Conservation (phyloP, 129 eudicot genomes). For the Flaveria trinervia region DNA sequence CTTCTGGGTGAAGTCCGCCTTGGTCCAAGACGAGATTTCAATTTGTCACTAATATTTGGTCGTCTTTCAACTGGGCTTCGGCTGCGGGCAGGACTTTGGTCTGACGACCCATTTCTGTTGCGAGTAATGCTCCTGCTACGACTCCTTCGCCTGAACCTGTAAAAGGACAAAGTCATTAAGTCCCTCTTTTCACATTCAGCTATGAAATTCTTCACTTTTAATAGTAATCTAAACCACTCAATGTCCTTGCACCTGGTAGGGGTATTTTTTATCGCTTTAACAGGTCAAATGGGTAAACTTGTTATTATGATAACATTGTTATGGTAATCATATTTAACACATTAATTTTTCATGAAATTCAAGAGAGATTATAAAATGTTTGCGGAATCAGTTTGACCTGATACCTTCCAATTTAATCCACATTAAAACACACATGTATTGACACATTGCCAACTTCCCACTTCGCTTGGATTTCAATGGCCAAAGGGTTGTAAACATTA, state of each 20-base stretch:
- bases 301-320: not conserved
- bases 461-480: not conserved
- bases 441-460: not conserved
- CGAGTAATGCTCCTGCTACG: constrained; percentile 68
- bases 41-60: constrained; percentile 59
- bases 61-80: constrained; percentile 56
- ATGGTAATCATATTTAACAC: not conserved
- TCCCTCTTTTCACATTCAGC: not conserved
- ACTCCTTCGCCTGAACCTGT: constrained; percentile 66
- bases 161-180: constrained; percentile 3
- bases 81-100: constrained; percentile 68
- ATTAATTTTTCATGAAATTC: not conserved
- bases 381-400: not conserved
- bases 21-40: constrained; percentile 87
- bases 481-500: not conserved
- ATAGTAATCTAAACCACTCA: not conserved
- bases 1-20: constrained; percentile 42
- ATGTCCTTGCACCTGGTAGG: not conserved
- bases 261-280: not conserved
- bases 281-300: not conserved
- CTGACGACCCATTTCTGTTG: constrained; percentile 44
- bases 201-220: not conserved
- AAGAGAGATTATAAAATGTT: not conserved
- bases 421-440: not conserved
- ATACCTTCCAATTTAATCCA: not conserved